These are phyloP conservation scores for Phyllosticta citriasiana DNA, from an alignment of 2,329 filamentous ascomycete genomes.

Conservation along the genomic window DNA sequence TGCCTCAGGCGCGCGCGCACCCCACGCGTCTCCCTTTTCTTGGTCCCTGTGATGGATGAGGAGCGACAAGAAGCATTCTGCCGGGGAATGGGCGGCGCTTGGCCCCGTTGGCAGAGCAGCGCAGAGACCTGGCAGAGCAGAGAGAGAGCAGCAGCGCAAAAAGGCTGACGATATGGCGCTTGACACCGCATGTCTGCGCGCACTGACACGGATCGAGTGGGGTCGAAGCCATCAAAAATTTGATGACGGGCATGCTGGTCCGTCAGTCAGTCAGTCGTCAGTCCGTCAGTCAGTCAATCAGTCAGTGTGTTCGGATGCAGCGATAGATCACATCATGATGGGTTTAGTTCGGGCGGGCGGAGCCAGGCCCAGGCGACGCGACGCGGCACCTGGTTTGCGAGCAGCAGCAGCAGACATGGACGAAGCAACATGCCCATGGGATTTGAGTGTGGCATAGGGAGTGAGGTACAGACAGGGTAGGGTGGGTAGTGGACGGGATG, in stretches of 20 bases:
- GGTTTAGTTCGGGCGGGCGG: not conserved
- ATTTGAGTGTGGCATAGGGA: not conserved
- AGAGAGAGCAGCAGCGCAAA: not conserved
- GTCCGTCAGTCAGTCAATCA: too few species aligned
- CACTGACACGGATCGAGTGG: not conserved
- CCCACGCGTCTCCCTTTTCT: not conserved
- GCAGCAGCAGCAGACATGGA: too few species aligned
- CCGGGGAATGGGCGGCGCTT: not conserved
- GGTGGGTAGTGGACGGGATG: not conserved
- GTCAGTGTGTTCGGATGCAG: too few species aligned
- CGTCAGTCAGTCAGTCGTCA: too few species aligned
- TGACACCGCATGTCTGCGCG: not conserved
- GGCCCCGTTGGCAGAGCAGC: not conserved
- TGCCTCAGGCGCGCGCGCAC: too few species aligned
- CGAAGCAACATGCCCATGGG: not conserved
- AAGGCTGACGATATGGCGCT: not conserved
- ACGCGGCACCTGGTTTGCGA: too few species aligned
- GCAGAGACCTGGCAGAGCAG: too few species aligned
- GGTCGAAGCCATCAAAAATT: not conserved
- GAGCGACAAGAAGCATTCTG: not conserved
- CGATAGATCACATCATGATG: too few species aligned
- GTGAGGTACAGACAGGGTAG: too few species aligned
- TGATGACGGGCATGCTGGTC: not conserved
- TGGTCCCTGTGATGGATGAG: not conserved
- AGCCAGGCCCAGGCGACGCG: not conserved